phyloP scores from a whole-genome alignment of 768 basidiomycete genomes.

The Boletus eberwhitei region DNA sequence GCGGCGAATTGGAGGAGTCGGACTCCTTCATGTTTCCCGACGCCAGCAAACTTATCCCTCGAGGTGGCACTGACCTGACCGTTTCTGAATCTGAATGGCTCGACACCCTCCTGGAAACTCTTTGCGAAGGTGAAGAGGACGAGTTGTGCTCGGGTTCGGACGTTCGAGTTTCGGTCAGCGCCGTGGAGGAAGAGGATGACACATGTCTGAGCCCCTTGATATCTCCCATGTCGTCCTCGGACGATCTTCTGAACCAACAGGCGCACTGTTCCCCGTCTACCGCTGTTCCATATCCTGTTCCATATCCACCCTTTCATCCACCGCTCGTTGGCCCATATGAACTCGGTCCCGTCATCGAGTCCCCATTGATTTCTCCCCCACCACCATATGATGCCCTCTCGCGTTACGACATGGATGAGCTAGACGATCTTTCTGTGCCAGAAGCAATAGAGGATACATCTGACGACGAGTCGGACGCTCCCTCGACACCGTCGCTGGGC shows the following conservation, averaged over 20 bases:
- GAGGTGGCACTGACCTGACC: conserved; percentile 30
- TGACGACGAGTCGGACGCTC: conserved; percentile 79
- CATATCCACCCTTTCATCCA: conserved; percentile 62
- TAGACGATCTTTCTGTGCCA: conserved; percentile 67
- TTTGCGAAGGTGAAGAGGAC: conserved; percentile 70
- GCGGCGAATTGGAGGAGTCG: conserved; percentile 39
- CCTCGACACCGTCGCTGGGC: conserved; percentile 57
- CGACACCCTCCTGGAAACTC: conserved; percentile 71
- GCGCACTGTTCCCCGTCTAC: conserved; percentile 46
- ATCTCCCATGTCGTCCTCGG: conserved; percentile 76
- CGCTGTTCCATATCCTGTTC: conserved; percentile 57
- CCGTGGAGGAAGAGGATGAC: conserved; percentile 60
- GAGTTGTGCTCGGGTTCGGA: conserved; percentile 49
- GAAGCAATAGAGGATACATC: conserved; percentile 83
- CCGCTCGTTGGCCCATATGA: conserved; percentile 53
- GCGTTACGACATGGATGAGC: conserved; percentile 58
- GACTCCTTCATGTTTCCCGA: conserved; percentile 83
- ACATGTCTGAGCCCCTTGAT: conserved; percentile 53
- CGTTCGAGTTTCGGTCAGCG: conserved; percentile 42
- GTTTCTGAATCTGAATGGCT: conserved; percentile 78
- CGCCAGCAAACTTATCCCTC: conserved; percentile 52
- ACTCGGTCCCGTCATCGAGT: conserved; percentile 42
- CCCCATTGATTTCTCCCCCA: conserved; percentile 40
- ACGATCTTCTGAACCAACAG: conserved; percentile 60
- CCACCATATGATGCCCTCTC: conserved; percentile 53